Percentiles rank a stretch among this genome's conserved stretches.
phyloP scores from a whole-genome alignment of 441 rosid species.

The Gossypium gossypioides region DNA sequence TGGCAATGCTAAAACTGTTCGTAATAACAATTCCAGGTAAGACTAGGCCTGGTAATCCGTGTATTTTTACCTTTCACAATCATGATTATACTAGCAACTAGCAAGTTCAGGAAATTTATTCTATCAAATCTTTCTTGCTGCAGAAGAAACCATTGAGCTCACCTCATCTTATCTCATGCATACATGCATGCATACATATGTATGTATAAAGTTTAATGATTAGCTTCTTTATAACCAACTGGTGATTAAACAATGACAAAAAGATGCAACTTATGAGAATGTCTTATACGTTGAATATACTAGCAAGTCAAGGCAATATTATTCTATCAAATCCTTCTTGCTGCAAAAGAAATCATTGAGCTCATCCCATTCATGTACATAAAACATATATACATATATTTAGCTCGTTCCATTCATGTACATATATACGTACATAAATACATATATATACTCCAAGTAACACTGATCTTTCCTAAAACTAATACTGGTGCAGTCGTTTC shows the following conservation, averaged over 20 bases:
- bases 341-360: not conserved
- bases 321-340: not conserved
- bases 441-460: not conserved
- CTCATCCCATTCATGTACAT: no score
- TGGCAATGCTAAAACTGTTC: constrained; percentile 74
- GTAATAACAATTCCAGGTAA: constrained; percentile 74
- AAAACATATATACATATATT: no score
- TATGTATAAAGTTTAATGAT: no score
- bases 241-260: not conserved
- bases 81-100: not conserved
- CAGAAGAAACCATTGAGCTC: not conserved
- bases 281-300: not conserved
- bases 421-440: no score
- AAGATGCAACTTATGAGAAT: not conserved
- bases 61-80: not conserved
- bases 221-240: no score
- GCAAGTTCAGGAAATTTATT: not conserved
- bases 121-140: not conserved
- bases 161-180: no score
- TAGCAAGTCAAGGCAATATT: not conserved
- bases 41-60: not conserved
- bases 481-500: constrained; percentile 67
- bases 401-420: no score
- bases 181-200: no score
- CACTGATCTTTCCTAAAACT: constrained; percentile 23